Base-by-base conservation (phyloP, 2,329 filamentous ascomycete species). In the Torrubiellomyces zombiae region DNA sequence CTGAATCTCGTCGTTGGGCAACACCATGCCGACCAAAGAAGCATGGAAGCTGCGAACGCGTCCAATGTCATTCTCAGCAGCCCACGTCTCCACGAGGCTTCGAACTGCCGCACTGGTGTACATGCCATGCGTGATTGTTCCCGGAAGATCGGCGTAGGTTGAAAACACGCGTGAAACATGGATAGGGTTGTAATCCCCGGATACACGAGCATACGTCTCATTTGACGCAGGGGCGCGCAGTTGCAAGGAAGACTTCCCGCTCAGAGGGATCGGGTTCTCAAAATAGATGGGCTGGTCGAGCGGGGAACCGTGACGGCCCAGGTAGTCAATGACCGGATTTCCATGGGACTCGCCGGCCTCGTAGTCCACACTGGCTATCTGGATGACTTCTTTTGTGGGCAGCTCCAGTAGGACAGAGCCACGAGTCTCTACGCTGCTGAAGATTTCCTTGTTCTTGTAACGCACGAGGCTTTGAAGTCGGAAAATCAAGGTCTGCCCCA, bases 71-170 rank as follows among this genome's bases (percentile, higher is more conserved):
- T 98, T 98, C 60, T 98, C 91, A 1, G 86, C 89, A 26, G 91
- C 89, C 89, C 89, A 98, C 0, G 83, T 98, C 63, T 98, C 89
- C 6, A 98, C 85, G 26, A 98, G 62, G 47, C 83, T 92, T 43
- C 91, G 77, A 15, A 98, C 89, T 18, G 89, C 81, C 37, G 89
- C 89, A 53, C 86, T 95, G 2, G 86, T 91, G 64, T 95, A 98
- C 89, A 98, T 98, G 48, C 89, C 89, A 48, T 98, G 89, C 2
- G 89, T 98, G 45, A 98, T 98, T 21, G 89, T 98, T 24, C 89
- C 91, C 2, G 85, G 85, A 10, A 98, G 66, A 50, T 85, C 89
- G 48, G 89, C 91, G 43, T 95, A 98, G 55, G 73, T 82, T 16
- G 89, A 80, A 57, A 98, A 98, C 28, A 94, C 82, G 28, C 89